Evolutionary conservation across 306 rosid genomes (phyloP).

Genomic region (Canavalia gladiata): DNA sequence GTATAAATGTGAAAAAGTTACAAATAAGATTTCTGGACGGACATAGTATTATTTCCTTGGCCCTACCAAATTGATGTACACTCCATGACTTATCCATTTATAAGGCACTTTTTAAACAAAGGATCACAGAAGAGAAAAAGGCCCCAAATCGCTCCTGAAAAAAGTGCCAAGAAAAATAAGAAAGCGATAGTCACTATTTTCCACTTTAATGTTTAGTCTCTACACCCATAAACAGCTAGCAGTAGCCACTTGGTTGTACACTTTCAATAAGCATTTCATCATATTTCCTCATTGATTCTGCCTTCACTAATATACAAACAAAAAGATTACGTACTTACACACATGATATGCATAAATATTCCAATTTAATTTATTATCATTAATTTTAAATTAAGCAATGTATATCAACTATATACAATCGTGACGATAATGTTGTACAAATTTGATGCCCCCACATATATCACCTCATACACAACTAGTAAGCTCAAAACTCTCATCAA

Average conservation of each 20-base stretch:
- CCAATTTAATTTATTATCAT: not conserved
- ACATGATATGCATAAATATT: constrained; percentile 1
- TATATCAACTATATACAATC: not conserved
- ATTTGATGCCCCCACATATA: not conserved
- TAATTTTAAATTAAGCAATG: not conserved
- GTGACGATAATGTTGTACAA: constrained; percentile 6
- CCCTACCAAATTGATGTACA: constrained; percentile 12
- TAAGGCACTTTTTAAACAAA: not conserved
- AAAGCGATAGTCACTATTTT: constrained; percentile 39
- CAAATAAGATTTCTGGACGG: not conserved
- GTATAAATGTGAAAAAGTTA: not conserved
- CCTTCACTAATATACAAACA: not conserved
- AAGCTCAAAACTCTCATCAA: not conserved
- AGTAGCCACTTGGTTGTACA: not conserved
- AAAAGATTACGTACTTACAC: not conserved
- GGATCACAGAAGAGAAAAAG: not conserved
- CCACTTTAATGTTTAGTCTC: not conserved
- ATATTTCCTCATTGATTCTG: not conserved
- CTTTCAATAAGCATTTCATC: constrained; percentile 12
- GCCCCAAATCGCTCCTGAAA: not conserved
- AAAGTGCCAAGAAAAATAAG: not conserved
- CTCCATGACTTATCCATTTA: not conserved
- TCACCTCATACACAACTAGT: not conserved
- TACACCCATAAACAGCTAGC: constrained; percentile 22
- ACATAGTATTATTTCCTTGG: not conserved